Evolutionary conservation across 345 rosid species (phyloP), one percentile per base, ranked within the genome.

Genomic region (Odontarrhena argentea): DNA sequence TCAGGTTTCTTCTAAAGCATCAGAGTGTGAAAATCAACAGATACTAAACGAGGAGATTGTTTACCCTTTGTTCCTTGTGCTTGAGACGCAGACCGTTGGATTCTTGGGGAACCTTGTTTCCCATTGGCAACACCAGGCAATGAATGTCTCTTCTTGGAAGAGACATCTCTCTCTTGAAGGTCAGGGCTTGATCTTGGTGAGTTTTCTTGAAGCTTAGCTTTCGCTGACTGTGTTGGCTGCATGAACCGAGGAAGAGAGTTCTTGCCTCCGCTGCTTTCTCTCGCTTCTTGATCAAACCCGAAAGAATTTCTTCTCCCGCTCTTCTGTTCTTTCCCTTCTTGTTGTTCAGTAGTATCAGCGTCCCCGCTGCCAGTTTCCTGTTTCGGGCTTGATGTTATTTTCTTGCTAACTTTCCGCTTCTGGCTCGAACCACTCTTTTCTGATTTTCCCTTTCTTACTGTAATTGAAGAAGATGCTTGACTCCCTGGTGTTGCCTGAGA

Each of bases 161-260:
- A 77, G 26, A 24, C 67, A 60, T 94, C 99, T 82, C 84, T 80
- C 53, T 91, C 99, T 4, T 82, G 91, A 70, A 86, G 75, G 60
- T 91, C 97, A 40, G 99, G 97, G 75, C 97, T 91, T 60, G 96
- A 91, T 71, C 96, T 84, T 14, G 99, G 99, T 3, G 96, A 88
- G 80, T 69, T 94, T 12, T 89, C 84, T 47, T 80, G 77, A 61
- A 91, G 45, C 86, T 94, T 94, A 26, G 96, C 96, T 81, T 77
- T 87, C 8, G 96, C 99, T 22, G 99, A 94, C 79, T 91, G 81
- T 8, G 99, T 91, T 50, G 82, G 96, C 79, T 84, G 97, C 99
- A 94, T 94, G 87, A 94, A 94, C 52, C 69, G 91, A n/a, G 97
- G 99, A 63, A 91, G 48, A 56, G 96, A 80, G 77, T 63, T 82